Evolutionary conservation across 441 rosid species (phyloP).

Genomic region (Gossypium lobatum): DNA sequence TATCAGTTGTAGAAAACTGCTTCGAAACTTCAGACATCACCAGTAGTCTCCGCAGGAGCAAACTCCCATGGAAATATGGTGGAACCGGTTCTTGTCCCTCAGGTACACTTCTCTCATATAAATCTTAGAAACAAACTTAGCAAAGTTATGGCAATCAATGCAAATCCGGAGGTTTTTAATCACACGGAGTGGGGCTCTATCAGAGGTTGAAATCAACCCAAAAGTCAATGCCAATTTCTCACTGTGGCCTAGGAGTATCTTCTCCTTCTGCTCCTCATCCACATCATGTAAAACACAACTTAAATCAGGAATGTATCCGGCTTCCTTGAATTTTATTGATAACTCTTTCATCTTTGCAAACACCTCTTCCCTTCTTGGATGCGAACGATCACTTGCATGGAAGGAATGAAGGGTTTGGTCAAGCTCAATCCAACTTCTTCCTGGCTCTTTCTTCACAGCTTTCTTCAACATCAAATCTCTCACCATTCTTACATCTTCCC

Average conservation of each 20-base stretch:
- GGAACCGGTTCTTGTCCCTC: slow-evolving; percentile 76
- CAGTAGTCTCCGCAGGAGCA: slow-evolving; percentile 88
- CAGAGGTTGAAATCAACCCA: slow-evolving; percentile 46
- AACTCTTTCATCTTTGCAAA: slow-evolving; percentile 46
- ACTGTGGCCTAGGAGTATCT: slow-evolving; percentile 66
- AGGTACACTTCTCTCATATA: slow-evolving; percentile 45
- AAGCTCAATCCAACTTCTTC: slow-evolving; percentile 60
- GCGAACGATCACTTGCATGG: slow-evolving; percentile 54
- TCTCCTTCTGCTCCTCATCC: slow-evolving; percentile 91
- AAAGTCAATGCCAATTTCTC: slow-evolving; percentile 80
- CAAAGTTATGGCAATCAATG: slow-evolving; percentile 82
- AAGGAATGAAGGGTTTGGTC: slow-evolving; percentile 48
- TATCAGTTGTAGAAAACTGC: background rate
- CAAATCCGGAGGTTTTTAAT: slow-evolving; percentile 83
- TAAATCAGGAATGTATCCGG: slow-evolving; percentile 67
- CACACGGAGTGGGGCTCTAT: slow-evolving; percentile 47
- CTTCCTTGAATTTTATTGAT: slow-evolving; percentile 52
- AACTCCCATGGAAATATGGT: slow-evolving; percentile 47
- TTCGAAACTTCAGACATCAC: slow-evolving; percentile 27
- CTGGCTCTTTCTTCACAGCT: slow-evolving; percentile 60
- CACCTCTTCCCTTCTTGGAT: slow-evolving; percentile 64
- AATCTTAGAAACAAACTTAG: slow-evolving; percentile 59
- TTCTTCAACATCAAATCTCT: slow-evolving; percentile 52
- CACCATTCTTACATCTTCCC: slow-evolving; percentile 56
- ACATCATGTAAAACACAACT: slow-evolving; percentile 77